Base-by-base conservation (phyloP, 768 basidiomycete species). In the Xerocomus brunneocitrinus region DNA sequence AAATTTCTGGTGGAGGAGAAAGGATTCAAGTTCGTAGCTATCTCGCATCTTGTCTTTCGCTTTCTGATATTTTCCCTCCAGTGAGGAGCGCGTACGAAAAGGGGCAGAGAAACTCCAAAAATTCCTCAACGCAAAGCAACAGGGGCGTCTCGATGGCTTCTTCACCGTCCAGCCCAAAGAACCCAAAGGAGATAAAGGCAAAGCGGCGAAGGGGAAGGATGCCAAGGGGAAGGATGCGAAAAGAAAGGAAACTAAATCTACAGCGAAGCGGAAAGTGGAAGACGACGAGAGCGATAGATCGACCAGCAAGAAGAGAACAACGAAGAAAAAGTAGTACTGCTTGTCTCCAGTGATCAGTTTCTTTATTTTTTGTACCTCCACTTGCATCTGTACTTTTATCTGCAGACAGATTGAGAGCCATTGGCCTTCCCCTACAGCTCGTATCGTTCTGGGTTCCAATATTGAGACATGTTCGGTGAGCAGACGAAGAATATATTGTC, bases 11-110 rank as follows among this genome's bases (percentile, higher is more conserved):
- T 98, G 14, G 83, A 73, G 35, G 90, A 98, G 65, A 98, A 99
- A 67, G 97, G 97, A 6, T 99, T 99, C 83, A 95, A 87, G 95
- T 97, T 59, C 53, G 31, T 52, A 52, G 54, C 27, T 13, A 22
- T 45, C 42, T 51, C 47, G 25, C 16, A 35, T 9, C 40, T 10
- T 25, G 6, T 40, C 8, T 12, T 31, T 51, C 25, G 13, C 8
- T 12, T 8, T 27, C 6, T 49, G 25, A 57, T 5, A 32, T 16
- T 34, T 39, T 22, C 14, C 36, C 30, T 39, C 39, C 64, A 98
- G 95, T 60, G 97, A 98, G 76, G 97, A 99, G 9, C 87, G 97
- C 22, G 92, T 99, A 3, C 84, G 95, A 30, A 94, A 90, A 67
- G 94, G 94, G 25, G 95, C 91, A 4, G 93, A 97, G 43, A 97